Evolutionary conservation across 352 stramenopile genomes (phyloP).

Genomic region (Globisporangium iwayamae): DNA sequence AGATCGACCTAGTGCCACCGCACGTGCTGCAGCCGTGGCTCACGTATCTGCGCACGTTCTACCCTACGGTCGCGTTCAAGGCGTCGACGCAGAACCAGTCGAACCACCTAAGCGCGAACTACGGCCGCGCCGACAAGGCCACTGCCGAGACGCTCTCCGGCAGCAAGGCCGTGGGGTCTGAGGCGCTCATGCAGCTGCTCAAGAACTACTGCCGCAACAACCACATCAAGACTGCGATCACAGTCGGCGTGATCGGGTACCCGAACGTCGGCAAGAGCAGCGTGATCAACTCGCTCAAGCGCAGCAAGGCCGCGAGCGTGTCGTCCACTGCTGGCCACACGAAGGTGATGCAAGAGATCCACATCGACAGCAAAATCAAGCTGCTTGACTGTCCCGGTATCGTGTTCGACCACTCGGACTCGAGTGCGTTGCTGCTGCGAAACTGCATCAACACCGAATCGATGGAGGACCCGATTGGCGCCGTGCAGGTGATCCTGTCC

Average conservation of each 20-base stretch:
- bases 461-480: slow-evolving; percentile 93
- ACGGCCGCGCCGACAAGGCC: slow-evolving; percentile 49
- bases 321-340: slow-evolving; percentile 96
- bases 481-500: slow-evolving; percentile 91
- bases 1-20: slow-evolving; percentile 98
- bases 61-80: slow-evolving; percentile 97
- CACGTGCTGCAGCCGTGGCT: slow-evolving; percentile 95
- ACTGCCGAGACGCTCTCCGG: slow-evolving; percentile 47
- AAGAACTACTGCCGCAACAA: slow-evolving; percentile 98
- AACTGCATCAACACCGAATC: slow-evolving; percentile 97
- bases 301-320: slow-evolving; percentile 92
- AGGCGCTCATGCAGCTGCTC: slow-evolving; percentile 95
- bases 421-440: slow-evolving; percentile 81
- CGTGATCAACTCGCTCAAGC: slow-evolving; percentile 90
- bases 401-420: slow-evolving; percentile 94
- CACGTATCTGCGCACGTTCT: slow-evolving; percentile 89
- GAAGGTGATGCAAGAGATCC: slow-evolving; percentile 96
- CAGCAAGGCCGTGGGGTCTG: slow-evolving; percentile 92
- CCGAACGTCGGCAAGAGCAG: slow-evolving; percentile 89
- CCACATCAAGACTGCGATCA: slow-evolving; percentile 94
- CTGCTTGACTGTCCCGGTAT: slow-evolving; percentile 98
- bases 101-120: slow-evolving; percentile 53
- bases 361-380: slow-evolving; percentile 97
- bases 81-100: slow-evolving; percentile 91
- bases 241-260: slow-evolving; percentile 84